These are phyloP conservation scores for Fagopyrum esculentum DNA, from an alignment of 148 eudicot genomes.

Conservation along the genomic window DNA sequence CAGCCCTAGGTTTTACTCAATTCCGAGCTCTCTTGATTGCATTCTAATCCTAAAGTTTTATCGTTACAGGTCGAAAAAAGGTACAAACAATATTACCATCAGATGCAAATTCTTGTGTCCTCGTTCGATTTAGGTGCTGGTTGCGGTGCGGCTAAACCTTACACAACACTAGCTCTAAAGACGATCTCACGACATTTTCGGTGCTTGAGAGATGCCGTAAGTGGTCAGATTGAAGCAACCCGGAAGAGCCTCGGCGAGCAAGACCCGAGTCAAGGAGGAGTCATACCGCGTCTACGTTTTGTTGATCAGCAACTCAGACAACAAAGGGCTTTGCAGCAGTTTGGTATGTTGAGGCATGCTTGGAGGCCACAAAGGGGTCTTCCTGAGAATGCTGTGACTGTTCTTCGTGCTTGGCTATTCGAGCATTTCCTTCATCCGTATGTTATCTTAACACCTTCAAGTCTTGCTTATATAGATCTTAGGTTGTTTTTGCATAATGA, in stretches of 20 bases:
- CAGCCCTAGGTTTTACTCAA: too few species aligned
- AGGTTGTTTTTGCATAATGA: too few species aligned
- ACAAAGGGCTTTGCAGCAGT: conserved; percentile 30
- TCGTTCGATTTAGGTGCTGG: conserved; percentile 86
- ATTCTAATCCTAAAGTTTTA: too few species aligned
- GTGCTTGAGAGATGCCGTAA: conserved; percentile 54
- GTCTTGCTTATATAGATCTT: background rate
- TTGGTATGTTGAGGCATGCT: conserved; percentile 13
- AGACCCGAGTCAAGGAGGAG: conserved; percentile 11
- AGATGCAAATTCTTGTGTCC: conserved; percentile 64
- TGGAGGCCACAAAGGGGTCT: conserved; percentile 96
- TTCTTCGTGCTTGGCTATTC: conserved; percentile 77
- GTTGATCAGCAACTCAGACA: conserved; percentile 33
- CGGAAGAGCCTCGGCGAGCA: conserved; percentile 21
- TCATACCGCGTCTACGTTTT: background rate
- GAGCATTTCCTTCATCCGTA: conserved; percentile 95
- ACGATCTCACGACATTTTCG: conserved; percentile 65
- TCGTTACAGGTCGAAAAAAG: conserved; percentile 54
- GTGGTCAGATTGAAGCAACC: conserved; percentile 45
- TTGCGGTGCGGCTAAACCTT: conserved; percentile 66
- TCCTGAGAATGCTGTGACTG: conserved; percentile 79
- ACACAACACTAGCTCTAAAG: conserved; percentile 52
- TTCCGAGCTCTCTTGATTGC: too few species aligned
- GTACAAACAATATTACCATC: conserved; percentile 76
- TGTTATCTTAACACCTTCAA: conserved; percentile 18